Percentiles rank a stretch among this genome's conserved stretches.
Conservation (phyloP, 495 filamentous ascomycete species). For the Darksidea phi region DNA sequence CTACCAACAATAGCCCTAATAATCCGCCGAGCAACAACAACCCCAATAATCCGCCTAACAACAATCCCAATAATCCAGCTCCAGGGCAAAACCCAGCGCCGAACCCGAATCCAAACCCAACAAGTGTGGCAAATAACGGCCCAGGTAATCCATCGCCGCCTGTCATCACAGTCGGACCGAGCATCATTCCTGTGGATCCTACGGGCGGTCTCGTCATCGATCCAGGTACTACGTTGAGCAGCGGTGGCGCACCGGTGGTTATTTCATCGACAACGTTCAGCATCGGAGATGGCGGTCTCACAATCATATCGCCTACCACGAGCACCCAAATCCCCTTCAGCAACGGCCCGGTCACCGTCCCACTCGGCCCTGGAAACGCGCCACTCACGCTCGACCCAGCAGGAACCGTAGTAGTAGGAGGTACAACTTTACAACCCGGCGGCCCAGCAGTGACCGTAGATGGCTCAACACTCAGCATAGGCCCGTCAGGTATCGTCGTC, state of each 20-base stretch:
- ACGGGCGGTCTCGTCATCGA: constrained; percentile 9
- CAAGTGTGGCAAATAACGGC: neutral
- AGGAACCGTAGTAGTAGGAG: constrained; percentile 1
- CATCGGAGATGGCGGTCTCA: constrained; percentile 2
- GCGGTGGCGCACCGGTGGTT: neutral
- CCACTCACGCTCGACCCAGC: constrained; percentile 7
- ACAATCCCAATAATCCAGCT: constrained; percentile 5
- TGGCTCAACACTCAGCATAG: neutral
- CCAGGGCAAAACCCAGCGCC: neutral
- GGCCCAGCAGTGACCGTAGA: constrained; percentile 1
- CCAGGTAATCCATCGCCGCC: neutral
- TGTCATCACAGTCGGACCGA: constrained; percentile 9
- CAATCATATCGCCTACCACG: constrained; percentile 5
- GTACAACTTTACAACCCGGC: constrained; percentile 2
- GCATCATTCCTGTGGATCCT: constrained; percentile 6
- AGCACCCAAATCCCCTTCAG: constrained; percentile 7
- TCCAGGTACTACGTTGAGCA: constrained; percentile 10
- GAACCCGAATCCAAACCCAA: constrained; percentile 11
- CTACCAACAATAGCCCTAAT: neutral
- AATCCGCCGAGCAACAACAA: neutral
- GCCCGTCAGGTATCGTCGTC: neutral
- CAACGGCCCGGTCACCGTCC: constrained; percentile 1
- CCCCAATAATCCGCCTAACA: neutral
- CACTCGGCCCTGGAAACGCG: neutral
- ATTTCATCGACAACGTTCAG: constrained; percentile 10